Evolutionary conservation across 768 basidiomycete genomes (phyloP).

Genomic region (Auriculariales sp.): DNA sequence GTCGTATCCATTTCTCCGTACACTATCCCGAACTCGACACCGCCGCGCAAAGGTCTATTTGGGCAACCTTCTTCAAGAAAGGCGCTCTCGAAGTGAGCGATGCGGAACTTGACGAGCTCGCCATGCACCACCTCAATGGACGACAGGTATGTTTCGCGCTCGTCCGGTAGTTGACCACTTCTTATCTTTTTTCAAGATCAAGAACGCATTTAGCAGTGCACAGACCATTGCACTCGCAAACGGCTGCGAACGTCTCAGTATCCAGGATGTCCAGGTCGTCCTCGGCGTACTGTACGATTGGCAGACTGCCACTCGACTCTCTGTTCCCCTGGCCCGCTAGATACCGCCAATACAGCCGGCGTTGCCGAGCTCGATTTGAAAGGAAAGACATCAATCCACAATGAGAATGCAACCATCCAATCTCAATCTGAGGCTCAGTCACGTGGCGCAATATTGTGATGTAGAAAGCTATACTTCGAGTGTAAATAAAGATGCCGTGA

Average conservation of each 20-base stretch:
- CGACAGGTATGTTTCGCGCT: slow-evolving; percentile 12
- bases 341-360: too few species aligned
- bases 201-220: slow-evolving; percentile 16
- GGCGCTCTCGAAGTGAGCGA: slow-evolving; percentile 6
- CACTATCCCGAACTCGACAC: slow-evolving; percentile 17
- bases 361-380: too few species aligned
- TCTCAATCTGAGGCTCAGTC: too few species aligned
- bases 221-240: slow-evolving; percentile 7
- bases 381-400: too few species aligned
- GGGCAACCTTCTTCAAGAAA: slow-evolving; percentile 16
- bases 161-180: not conserved
- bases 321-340: too few species aligned
- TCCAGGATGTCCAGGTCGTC: slow-evolving; percentile 1
- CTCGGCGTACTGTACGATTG: slow-evolving; percentile 3
- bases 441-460: too few species aligned
- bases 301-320: not conserved
- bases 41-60: slow-evolving; percentile 14
- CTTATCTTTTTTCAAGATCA: slow-evolving; percentile 10
- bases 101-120: slow-evolving; percentile 11
- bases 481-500: too few species aligned
- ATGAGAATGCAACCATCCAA: too few species aligned
- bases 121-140: slow-evolving; percentile 14
- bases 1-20: slow-evolving; percentile 21
- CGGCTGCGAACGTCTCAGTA: not conserved
- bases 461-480: too few species aligned